Evolutionary conservation across 805 yeast species (phyloP), one percentile per base, ranked within the genome.

Genomic region (Yamadazyma kitorensis): DNA sequence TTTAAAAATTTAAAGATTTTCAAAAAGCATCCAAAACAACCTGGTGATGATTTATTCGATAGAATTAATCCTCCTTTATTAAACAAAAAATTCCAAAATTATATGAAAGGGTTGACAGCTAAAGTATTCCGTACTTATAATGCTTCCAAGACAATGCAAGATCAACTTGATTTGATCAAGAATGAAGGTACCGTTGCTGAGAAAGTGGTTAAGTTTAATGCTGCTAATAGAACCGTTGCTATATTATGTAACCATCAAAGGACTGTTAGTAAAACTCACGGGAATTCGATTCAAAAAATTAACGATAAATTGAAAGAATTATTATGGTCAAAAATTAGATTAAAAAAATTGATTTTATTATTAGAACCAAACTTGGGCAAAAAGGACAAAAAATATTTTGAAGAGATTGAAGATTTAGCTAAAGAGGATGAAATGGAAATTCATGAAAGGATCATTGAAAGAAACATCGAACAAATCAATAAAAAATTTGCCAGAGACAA

Each of bases 71-170:
- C 97, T 6, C 62, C 84, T 1, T 64, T 82, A 23, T 70, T 89
- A 52, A 89, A 89, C 68, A 85, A 82, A 57, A 89, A 87, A 55
- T 75, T 89, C 52, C 96, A 88, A 54, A 79, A 74, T 39, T 88
- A 89, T 59, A 82, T 89, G 93, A 79, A 84, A 16, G 98, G 98
- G 0, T 70, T 89, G 44, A 88, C 97, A 0, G 98, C 98, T 4
- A 89, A 89, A 59, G 97, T 89, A 14, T 91, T 89, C 71, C 94
- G 98, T 80, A 89, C 98, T 0, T 89, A 86, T 55, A 89, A 89
- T 63, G 98, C 98, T 1, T 86, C 96, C 1, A 85, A 86, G 57
- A 88, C 96, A 2, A 91, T 89, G 97, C 97, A 89, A 59, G 95
- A 89, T 51, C 96, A 87, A 56, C 61, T 91, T 40, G 95, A 85